A percentile compares a stretch with the other conserved stretches of the same genome.
Evolutionary conservation across 495 filamentous ascomycete genomes (phyloP).

Genomic region (Chlorociboria aeruginascens): DNA sequence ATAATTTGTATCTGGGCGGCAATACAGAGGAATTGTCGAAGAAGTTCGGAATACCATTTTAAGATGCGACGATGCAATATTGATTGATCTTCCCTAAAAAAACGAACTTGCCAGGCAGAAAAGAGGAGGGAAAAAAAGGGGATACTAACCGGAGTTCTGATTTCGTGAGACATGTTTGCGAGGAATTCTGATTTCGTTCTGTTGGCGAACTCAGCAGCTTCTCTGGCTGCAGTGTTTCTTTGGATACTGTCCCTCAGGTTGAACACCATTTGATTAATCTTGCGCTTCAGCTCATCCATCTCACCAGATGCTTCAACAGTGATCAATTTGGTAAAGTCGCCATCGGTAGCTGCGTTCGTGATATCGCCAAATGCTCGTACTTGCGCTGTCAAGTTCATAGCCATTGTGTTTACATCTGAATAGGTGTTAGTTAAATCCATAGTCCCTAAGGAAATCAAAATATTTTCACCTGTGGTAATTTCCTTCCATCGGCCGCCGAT

Average conservation of each 20-base stretch:
- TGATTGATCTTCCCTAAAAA: constrained; percentile 26
- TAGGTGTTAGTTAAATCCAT: not conserved
- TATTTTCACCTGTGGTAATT: constrained; percentile 63
- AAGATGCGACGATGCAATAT: not conserved
- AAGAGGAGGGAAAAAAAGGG: constrained; percentile 2
- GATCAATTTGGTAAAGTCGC: constrained; percentile 93
- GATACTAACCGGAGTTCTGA: constrained; percentile 68
- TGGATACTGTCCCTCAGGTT: constrained; percentile 95
- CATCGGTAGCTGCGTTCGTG: constrained; percentile 90
- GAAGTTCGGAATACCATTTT: too few relatives aligned
- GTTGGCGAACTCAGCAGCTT: constrained; percentile 93
- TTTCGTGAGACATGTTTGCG: constrained; percentile 99
- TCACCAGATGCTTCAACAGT: constrained; percentile 98
- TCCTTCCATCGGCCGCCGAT: constrained; percentile 96
- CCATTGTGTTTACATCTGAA: constrained; percentile 91
- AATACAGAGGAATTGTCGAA: too few relatives aligned
- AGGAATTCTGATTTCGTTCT: constrained; percentile 98
- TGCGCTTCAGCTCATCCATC: constrained; percentile 98
- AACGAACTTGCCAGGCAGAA: too few relatives aligned
- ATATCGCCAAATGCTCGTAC: constrained; percentile 97
- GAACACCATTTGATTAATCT: constrained; percentile 99
- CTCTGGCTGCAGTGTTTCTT: constrained; percentile 89
- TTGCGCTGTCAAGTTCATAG: constrained; percentile 93
- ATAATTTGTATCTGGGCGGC: too few relatives aligned
- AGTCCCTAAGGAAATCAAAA: not conserved